A percentile compares a stretch with the other conserved stretches of the same genome.
phyloP scores from a whole-genome alignment of 192 early-diverging fungal species.

The Neocallimastix lanati region DNA sequence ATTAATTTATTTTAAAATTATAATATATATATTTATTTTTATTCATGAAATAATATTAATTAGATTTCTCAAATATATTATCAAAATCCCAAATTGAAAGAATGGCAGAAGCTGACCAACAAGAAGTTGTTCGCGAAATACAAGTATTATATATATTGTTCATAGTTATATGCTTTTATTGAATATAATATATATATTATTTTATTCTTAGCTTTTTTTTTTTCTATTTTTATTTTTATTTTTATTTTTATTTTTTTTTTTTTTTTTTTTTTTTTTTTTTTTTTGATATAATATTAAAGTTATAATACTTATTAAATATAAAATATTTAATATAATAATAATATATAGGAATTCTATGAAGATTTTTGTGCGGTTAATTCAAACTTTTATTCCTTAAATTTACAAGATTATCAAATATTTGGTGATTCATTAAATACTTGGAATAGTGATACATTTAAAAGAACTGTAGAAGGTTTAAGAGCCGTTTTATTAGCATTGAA shows the following conservation, averaged over 20 bases:
- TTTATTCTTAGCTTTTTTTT: no score
- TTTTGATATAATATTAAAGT: no score
- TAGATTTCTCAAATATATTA: slow-evolving; percentile 87
- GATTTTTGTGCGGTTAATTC: slow-evolving; percentile 74
- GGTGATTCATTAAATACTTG: slow-evolving; percentile 51
- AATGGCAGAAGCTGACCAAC: slow-evolving; percentile 87
- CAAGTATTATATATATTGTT: no score
- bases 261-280: no score
- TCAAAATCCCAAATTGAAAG: slow-evolving; percentile 78
- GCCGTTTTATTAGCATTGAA: slow-evolving; percentile 66
- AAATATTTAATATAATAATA: no score
- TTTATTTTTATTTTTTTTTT: no score
- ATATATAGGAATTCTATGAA: slow-evolving; percentile 87
- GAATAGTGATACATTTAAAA: slow-evolving; percentile 56
- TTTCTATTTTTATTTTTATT: no score
- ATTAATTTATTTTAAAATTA: no score
- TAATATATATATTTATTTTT: slow-evolving; percentile 1
- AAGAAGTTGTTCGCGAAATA: slow-evolving; percentile 82
- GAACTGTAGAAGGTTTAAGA: slow-evolving; percentile 60
- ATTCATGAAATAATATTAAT: neutral
- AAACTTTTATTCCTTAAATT: slow-evolving; percentile 61
- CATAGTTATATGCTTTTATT: no score
- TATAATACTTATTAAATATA: neutral
- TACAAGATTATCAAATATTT: slow-evolving; percentile 50
- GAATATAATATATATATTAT: no score